Evolutionary conservation across 768 basidiomycete species (phyloP).

Genomic region (Pulveroboletus sp.): DNA sequence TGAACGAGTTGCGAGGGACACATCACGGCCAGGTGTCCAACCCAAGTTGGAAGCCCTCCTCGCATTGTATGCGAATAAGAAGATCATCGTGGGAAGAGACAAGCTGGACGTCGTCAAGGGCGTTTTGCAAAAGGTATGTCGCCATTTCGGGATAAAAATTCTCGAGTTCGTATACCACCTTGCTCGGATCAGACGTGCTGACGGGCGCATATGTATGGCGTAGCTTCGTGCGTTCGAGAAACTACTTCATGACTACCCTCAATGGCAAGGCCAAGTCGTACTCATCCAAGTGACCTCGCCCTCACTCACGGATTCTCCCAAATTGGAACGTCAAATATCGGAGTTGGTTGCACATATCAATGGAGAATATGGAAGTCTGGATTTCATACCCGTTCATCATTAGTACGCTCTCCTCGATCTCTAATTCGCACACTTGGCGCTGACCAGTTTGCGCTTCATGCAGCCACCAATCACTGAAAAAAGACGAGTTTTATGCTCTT

Average conservation of each 20-base stretch:
- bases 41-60: slow-evolving; percentile 88
- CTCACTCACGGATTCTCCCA: slow-evolving; percentile 85
- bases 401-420: slow-evolving; percentile 56
- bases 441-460: not conserved
- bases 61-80: slow-evolving; percentile 88
- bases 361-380: slow-evolving; percentile 88
- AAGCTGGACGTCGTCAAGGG: slow-evolving; percentile 99
- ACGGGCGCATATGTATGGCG: not conserved
- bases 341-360: slow-evolving; percentile 95
- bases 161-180: not conserved
- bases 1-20: slow-evolving; percentile 78
- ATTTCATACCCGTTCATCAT: slow-evolving; percentile 97
- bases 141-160: not conserved
- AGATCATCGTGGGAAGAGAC: slow-evolving; percentile 96
- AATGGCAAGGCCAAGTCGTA: slow-evolving; percentile 90
- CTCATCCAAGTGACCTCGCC: slow-evolving; percentile 86
- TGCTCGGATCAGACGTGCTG: not conserved
- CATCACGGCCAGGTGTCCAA: slow-evolving; percentile 75
- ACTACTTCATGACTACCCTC: slow-evolving; percentile 86
- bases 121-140: slow-evolving; percentile 82
- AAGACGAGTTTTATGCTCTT: slow-evolving; percentile 96
- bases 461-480: slow-evolving; percentile 95
- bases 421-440: not conserved
- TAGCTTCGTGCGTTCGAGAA: slow-evolving; percentile 95
- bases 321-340: slow-evolving; percentile 88